phyloP scores from a whole-genome alignment of 2,329 filamentous ascomycete genomes.

The Kalmusia sp. region DNA sequence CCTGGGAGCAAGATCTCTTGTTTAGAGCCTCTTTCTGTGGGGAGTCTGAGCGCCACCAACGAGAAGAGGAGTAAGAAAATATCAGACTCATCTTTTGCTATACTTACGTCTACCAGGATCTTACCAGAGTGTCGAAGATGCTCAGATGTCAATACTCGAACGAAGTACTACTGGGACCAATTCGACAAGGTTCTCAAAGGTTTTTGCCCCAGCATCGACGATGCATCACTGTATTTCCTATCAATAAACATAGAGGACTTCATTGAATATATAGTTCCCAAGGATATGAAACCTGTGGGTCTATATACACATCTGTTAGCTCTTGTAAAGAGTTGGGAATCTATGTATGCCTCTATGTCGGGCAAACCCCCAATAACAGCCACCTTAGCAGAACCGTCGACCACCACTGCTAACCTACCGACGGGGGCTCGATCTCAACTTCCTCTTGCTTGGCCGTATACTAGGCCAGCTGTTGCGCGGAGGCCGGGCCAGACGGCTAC shows the following conservation, averaged over 20 bases:
- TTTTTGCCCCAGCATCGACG: too few relatives aligned
- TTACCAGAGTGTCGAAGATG: neutral
- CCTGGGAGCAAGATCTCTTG: neutral
- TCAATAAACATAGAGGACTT: too few relatives aligned
- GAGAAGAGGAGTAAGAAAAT: neutral
- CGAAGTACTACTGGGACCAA: neutral
- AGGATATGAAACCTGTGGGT: too few relatives aligned
- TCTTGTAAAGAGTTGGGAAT: too few relatives aligned
- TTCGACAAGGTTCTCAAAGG: neutral
- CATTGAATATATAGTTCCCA: too few relatives aligned
- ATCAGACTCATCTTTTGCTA: neutral
- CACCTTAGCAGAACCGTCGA: neutral
- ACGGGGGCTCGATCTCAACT: neutral
- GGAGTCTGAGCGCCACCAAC: neutral
- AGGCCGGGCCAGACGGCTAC: conserved; percentile 1
- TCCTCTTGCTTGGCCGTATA: conserved; percentile 12
- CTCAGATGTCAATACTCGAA: neutral
- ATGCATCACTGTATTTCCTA: too few relatives aligned
- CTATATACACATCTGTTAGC: too few relatives aligned
- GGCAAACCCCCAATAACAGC: too few relatives aligned
- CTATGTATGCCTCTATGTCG: too few relatives aligned
- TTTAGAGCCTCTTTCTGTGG: neutral
- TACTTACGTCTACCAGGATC: neutral
- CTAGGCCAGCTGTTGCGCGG: conserved; percentile 2
- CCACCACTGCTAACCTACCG: neutral